phyloP scores from a whole-genome alignment of 1,284 basidiomycete species.

The Rhizoctonia solani region DNA sequence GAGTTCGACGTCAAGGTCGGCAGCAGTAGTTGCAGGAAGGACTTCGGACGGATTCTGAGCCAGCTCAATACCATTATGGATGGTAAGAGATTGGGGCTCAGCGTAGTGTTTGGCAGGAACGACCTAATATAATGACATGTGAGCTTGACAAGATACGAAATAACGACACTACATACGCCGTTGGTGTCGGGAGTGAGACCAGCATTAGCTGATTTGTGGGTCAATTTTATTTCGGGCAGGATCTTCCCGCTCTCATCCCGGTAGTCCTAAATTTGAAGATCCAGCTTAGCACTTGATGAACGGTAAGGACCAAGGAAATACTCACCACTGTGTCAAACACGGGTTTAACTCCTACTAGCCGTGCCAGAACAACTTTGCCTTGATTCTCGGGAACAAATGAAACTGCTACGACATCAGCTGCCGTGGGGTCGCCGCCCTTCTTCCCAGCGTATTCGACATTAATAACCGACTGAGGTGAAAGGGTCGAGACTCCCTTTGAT shows the following conservation, averaged over 20 bases:
- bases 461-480: constrained; percentile 57
- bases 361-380: constrained; percentile 60
- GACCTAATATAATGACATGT: constrained; percentile 43
- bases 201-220: constrained; percentile 40
- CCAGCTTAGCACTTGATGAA: constrained; percentile 3
- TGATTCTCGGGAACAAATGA: constrained; percentile 52
- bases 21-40: constrained; percentile 57
- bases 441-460: constrained; percentile 49
- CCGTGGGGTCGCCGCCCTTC: constrained; percentile 40
- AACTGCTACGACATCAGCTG: constrained; percentile 54
- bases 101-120: constrained; percentile 60
- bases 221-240: constrained; percentile 58
- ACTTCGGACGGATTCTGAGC: constrained; percentile 65
- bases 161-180: constrained; percentile 32
- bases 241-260: constrained; percentile 61
- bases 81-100: constrained; percentile 60
- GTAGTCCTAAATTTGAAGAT: constrained; percentile 52
- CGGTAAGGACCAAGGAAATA: constrained; percentile 38
- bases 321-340: constrained; percentile 68
- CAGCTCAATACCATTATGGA: constrained; percentile 65
- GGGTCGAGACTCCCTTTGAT: constrained; percentile 48
- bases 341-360: constrained; percentile 65
- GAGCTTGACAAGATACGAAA: constrained; percentile 24
- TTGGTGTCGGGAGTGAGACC: constrained; percentile 34
- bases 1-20: constrained; percentile 77